phyloP scores from a whole-genome alignment of 192 early-diverging fungal genomes.

The Radiomyces spectabilis region DNA sequence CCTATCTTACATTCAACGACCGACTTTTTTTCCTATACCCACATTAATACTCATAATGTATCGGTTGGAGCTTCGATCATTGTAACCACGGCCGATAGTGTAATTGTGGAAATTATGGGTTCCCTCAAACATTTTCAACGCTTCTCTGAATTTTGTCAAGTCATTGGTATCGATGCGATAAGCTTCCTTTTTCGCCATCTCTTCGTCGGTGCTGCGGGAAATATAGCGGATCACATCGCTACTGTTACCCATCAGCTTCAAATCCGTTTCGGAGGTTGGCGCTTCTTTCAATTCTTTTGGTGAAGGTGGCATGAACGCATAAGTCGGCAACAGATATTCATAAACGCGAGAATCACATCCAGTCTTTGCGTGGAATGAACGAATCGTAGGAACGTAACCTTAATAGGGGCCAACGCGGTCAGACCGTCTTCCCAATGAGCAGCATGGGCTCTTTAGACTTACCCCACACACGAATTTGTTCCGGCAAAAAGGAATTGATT shows the following conservation, averaged over 20 bases:
- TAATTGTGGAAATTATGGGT: conserved; percentile 96
- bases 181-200: conserved; percentile 47
- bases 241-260: conserved; percentile 8
- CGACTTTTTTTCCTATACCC: background rate
- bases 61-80: conserved; percentile 68
- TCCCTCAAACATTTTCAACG: conserved; percentile 70
- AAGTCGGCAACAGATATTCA: conserved; percentile 94
- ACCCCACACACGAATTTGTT: conserved; percentile 89
- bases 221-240: background rate
- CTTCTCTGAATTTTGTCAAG: conserved; percentile 57
- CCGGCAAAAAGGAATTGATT: conserved; percentile 77
- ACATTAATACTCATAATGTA: conserved; percentile 80
- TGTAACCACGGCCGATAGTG: conserved; percentile 72
- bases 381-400: conserved; percentile 61
- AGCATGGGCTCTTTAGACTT: background rate
- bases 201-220: conserved; percentile 35
- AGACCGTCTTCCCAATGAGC: background rate
- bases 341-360: conserved; percentile 90
- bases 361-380: conserved; percentile 87
- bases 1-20: background rate
- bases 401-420: background rate
- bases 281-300: conserved; percentile 29
- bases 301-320: conserved; percentile 56
- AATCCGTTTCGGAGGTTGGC: conserved; percentile 13
- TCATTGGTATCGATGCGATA: conserved; percentile 56